These are phyloP conservation scores for Cavenderia fasciculata DNA, from an alignment of 78 protist genomes.

Conservation along the genomic window DNA sequence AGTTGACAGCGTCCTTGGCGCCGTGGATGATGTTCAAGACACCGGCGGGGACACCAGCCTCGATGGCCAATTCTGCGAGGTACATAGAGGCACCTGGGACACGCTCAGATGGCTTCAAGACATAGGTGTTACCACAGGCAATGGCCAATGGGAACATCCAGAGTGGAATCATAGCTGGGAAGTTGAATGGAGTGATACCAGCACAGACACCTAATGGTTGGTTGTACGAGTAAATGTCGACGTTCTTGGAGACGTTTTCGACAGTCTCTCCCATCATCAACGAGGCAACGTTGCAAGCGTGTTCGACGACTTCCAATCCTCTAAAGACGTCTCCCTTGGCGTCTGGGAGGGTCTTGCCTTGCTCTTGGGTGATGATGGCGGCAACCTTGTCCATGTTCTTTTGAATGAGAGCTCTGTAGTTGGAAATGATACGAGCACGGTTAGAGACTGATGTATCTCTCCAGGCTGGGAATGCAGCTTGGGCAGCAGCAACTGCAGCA, in stretches of 20 bases:
- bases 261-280: constrained; percentile 95
- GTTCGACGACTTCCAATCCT: constrained; percentile 94
- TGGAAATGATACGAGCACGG: constrained; percentile 91
- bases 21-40: constrained; percentile 90
- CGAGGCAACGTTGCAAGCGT: constrained; percentile 89
- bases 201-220: constrained; percentile 98
- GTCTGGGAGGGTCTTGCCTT: constrained; percentile 98
- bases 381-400: constrained; percentile 88
- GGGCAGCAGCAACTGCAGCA: constrained; percentile 90
- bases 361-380: constrained; percentile 89
- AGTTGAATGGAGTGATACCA: constrained; percentile 97
- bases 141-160: constrained; percentile 98
- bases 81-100: constrained; percentile 91
- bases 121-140: constrained; percentile 95
- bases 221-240: constrained; percentile 95
- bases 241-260: constrained; percentile 85
- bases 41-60: constrained; percentile 97
- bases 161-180: constrained; percentile 98
- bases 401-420: constrained; percentile 87
- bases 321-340: constrained; percentile 94
- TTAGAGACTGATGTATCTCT: constrained; percentile 82
- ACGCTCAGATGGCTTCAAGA: constrained; percentile 98
- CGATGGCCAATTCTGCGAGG: constrained; percentile 88
- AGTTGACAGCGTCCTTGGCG: constrained; percentile 90
- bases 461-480: constrained; percentile 91